Base-by-base conservation (phyloP, 108 stramenopile species). In the Fistulifera pelliculosa region DNA sequence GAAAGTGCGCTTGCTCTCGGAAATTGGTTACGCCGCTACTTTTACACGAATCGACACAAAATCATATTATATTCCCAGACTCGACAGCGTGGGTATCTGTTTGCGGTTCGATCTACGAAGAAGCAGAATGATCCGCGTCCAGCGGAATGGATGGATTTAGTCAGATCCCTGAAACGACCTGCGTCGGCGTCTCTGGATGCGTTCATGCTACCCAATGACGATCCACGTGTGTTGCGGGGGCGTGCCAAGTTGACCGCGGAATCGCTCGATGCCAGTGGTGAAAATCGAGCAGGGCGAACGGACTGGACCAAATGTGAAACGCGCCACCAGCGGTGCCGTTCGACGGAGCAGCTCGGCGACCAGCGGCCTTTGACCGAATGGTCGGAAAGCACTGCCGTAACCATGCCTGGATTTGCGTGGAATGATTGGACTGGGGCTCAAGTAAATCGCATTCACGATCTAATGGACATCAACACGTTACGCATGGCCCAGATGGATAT, bases 11-110 rank as follows among this genome's bases (percentile, higher is more conserved):
- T 42, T 62, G 5, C 54, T 62, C 25, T 16, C 56, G 11, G 69
- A 69, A 54, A 57, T 66, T 27, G 54, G 65, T 5, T 80, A 80
- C 50, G 60, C 55, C 43, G 64, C 79, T 6, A 65, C 66, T 17
- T 76, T 58, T 13, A 14, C 58, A 22, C 66, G 64, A 60, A 62
- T 81, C n/a, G 80, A 81, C 53, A 77, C 80, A 15, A 81, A 81
- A 47, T 44, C 65, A 1, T 81, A 72, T 60, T 70, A 70, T 12
- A 52, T 81, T 12, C 80, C 80, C 80, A 81, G 28, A 81, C 80
- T 10, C 62, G 80, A 23, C 22, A 75, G 22, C 68, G 80, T 23
- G 43, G 42, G 2, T 57, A 57, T 41, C 13, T 57, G 41, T 57
- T 57, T 22, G 56, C 53, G 25, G 17, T 57, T 23, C 22, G 35